phyloP scores from a whole-genome alignment of 2,329 filamentous ascomycete genomes.

The Dactylellina drechsleri region DNA sequence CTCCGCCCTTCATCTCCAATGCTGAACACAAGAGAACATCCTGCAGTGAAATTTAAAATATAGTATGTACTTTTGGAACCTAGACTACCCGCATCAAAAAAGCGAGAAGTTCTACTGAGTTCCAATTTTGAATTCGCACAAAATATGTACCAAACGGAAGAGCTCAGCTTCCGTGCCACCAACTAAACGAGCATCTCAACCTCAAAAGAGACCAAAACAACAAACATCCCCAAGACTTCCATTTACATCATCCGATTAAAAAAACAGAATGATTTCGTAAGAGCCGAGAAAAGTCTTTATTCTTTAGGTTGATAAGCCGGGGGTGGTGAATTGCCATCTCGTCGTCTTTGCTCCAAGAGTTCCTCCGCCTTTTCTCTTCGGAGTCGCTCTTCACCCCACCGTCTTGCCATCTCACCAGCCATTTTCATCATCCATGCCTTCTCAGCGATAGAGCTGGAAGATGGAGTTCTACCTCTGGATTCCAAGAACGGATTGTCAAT shows the following conservation, averaged over 20 bases:
- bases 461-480: conserved; percentile 50
- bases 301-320: conserved; percentile 46
- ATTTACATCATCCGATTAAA: not conserved
- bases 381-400: conserved; percentile 86
- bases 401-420: conserved; percentile 86
- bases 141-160: conserved; percentile 29
- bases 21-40: conserved; percentile 11
- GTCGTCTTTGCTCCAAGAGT: conserved; percentile 54
- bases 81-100: conserved; percentile 3
- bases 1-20: not conserved
- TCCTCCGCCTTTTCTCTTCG: conserved; percentile 56
- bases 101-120: conserved; percentile 3
- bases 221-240: too few species aligned
- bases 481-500: conserved; percentile 48
- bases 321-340: conserved; percentile 54
- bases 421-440: conserved; percentile 93
- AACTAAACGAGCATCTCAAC: not conserved
- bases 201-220: conserved; percentile 11
- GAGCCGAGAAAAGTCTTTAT: conserved; percentile 12
- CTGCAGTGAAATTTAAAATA: conserved; percentile 33
- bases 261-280: conserved; percentile 18
- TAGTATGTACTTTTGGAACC: conserved; percentile 37
- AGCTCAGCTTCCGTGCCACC: not conserved
- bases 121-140: conserved; percentile 19
- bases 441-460: conserved; percentile 71